These are phyloP conservation scores for Larix sibirica DNA, from an alignment of 83 land plant genomes.

Conservation along the genomic window DNA sequence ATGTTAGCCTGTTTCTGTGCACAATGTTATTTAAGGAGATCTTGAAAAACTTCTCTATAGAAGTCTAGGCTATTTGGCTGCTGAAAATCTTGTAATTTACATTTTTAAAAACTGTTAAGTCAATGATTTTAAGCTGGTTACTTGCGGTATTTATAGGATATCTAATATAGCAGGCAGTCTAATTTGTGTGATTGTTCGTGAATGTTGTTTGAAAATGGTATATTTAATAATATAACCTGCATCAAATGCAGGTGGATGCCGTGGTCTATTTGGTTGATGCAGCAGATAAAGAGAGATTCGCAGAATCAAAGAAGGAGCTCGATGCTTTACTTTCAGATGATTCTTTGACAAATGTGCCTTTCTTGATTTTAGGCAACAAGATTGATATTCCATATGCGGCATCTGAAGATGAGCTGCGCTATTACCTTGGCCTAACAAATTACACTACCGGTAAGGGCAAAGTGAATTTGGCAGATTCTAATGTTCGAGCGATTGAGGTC, in stretches of 20 bases:
- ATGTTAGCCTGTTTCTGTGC: too few species aligned
- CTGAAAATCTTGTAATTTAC: too few species aligned
- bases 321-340: slow-evolving; percentile 56
- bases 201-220: too few species aligned
- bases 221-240: too few species aligned
- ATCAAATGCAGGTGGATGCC: slow-evolving; percentile 56
- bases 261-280: slow-evolving; percentile 56
- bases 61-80: too few species aligned
- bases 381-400: slow-evolving; percentile 53
- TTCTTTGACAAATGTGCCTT: slow-evolving; percentile 38
- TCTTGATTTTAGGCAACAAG: slow-evolving; percentile 48
- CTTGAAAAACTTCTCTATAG: too few species aligned
- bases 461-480: slow-evolving; percentile 46
- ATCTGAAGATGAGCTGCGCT: slow-evolving; percentile 53
- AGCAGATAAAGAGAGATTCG: slow-evolving; percentile 45
- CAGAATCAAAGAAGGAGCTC: slow-evolving; percentile 53
- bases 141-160: too few species aligned
- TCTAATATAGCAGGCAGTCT: too few species aligned
- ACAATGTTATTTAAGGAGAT: too few species aligned
- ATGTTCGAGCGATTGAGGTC: slow-evolving; percentile 56
- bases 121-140: too few species aligned
- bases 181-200: too few species aligned
- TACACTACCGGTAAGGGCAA: slow-evolving; percentile 67
- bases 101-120: too few species aligned
- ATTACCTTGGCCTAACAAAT: slow-evolving; percentile 44